Conservation (phyloP, 176 grass and related monocot species). For the Ensete ventricosum region DNA sequence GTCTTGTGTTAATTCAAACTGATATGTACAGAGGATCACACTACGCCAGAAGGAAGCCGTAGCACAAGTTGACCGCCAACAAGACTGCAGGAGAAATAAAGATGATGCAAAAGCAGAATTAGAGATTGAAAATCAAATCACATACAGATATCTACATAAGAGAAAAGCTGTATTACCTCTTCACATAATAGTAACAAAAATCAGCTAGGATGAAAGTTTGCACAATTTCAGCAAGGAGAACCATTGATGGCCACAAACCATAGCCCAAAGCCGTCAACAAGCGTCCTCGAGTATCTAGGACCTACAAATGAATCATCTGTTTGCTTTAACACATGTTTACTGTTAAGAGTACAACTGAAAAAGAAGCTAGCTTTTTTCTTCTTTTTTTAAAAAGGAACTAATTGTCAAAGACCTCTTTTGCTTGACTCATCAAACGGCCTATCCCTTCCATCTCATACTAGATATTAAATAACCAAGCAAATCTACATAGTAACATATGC, state of each 20-base stretch:
- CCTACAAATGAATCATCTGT: background rate
- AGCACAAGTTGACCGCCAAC: background rate
- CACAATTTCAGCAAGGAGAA: slow-evolving; percentile 2
- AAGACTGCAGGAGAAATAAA: background rate
- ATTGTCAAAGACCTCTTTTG: no score
- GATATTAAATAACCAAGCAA: no score
- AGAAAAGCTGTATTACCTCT: background rate
- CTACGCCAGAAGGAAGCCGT: slow-evolving; percentile 1
- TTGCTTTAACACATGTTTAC: background rate
- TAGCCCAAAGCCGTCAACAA: slow-evolving; percentile 1
- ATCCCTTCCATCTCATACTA: no score
- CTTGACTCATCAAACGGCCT: no score
- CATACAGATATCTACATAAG: background rate
- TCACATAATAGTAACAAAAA: slow-evolving; percentile 6
- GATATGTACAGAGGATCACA: background rate
- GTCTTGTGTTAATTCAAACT: background rate
- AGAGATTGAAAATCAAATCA: background rate
- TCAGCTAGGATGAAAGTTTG: slow-evolving; percentile 6
- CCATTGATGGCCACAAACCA: background rate
- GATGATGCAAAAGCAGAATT: background rate
- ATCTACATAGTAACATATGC: no score
- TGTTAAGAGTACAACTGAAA: background rate
- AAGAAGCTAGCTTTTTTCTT: no score
- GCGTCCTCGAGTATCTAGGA: slow-evolving; percentile 3
- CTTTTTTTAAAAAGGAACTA: no score